Base-by-base conservation (phyloP, 441 rosid genomes). In the Bruguiera hainesii region DNA sequence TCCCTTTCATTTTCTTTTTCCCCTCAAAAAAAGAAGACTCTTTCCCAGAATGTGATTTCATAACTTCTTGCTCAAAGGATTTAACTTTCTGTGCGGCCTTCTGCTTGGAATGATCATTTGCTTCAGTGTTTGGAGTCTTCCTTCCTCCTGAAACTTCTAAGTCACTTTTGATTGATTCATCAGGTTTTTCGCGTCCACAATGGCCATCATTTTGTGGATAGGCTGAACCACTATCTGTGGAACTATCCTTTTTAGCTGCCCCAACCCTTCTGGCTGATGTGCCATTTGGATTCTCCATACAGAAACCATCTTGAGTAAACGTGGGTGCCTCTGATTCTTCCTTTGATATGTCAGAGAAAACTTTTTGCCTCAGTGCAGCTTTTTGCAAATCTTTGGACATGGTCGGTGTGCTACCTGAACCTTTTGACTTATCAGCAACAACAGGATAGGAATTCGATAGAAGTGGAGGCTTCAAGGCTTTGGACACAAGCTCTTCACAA, bases 401-500 rank as follows among this genome's bases (percentile, higher is more conserved):
- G 74, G 73, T 66, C 50, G 80, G 70, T 72, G 72, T 39, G 77
- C 75, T 80, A 71, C 56, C 62, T 26, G 48, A 61, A 76, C 75
- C 73, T 79, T 82, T 83, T 46, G 69, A 65, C 64, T 55, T 63
- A 35, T 82, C 82, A 76, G 33, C 79, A 67, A 55, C 37, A 35
- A 72, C 73, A 61, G 83, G 76, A 65, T 72, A 70, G 42, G 83
- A 70, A 81, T 78, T 80, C 69, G 89, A 87, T 66, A 89, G 67
- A 69, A 89, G 79, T 56, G 97, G 93, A 75, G 87, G 90, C 84
- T 79, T 84, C 80, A 85, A 33, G 52, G 95, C 78, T 77, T 82
- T 79, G n/a, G 86, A 79, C 74, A 95, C 85, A 79, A 89, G 88
- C 74, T 89, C 92, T 76, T 89, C 90, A n/a, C 80, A 82, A 56